These are phyloP conservation scores for Colletotrichum horii DNA, from an alignment of 2,329 filamentous ascomycete genomes.

Conservation along the genomic window DNA sequence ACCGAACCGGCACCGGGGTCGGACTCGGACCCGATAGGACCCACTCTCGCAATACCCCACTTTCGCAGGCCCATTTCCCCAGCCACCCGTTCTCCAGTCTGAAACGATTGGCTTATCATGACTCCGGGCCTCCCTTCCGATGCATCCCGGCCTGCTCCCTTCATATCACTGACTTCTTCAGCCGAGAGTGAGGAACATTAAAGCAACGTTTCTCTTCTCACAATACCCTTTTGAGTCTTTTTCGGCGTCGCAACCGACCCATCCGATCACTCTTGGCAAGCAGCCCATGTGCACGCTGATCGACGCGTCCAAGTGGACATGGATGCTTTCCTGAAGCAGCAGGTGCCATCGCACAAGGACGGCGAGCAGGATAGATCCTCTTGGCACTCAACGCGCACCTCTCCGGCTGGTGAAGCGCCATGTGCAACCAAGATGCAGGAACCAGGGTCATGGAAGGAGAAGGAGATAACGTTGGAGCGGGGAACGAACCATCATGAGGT, in stretches of 20 bases:
- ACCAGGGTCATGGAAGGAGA: background rate
- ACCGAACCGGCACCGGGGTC: background rate
- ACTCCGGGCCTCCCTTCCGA: background rate
- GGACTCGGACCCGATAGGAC: background rate
- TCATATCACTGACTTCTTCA: background rate
- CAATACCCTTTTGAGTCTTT: background rate
- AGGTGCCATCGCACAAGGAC: conserved; percentile 12
- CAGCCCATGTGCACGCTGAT: background rate
- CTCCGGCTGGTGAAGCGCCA: background rate
- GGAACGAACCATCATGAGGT: conserved; percentile 10
- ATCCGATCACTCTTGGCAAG: background rate
- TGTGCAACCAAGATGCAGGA: background rate
- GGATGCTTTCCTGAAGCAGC: conserved; percentile 18
- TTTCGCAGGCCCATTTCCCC: background rate
- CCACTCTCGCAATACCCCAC: background rate
- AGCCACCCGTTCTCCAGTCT: background rate
- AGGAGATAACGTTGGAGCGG: background rate
- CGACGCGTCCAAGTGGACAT: conserved; percentile 11
- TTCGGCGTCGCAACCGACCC: background rate
- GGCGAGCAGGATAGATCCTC: background rate
- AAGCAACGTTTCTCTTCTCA: background rate
- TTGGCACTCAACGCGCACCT: conserved; percentile 2
- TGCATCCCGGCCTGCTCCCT: background rate
- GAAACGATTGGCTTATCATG: background rate
- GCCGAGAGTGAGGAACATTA: background rate